Evolutionary conservation across 2,329 filamentous ascomycete species (phyloP).

Genomic region (Furcasterigmium sp.): DNA sequence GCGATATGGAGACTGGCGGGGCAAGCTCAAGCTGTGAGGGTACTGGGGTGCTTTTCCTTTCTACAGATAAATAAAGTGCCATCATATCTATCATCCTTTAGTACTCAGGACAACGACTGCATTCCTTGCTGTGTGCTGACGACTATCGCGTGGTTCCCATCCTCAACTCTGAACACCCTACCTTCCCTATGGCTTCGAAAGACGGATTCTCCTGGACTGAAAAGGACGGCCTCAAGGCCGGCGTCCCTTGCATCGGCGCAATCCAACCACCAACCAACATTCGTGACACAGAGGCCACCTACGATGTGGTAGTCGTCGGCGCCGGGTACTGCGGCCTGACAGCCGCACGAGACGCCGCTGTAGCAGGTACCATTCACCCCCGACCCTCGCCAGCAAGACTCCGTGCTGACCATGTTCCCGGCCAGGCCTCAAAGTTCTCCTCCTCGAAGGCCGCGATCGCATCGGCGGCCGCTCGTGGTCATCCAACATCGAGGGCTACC

Average conservation of each 20-base stretch:
- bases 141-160: not conserved
- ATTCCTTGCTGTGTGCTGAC: too few relatives aligned
- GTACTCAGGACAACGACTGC: too few relatives aligned
- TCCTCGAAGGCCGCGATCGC: constrained; percentile 41
- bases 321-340: constrained; percentile 24
- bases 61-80: too few relatives aligned
- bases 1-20: too few relatives aligned
- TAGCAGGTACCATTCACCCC: constrained; percentile 17
- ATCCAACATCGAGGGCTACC: constrained; percentile 34
- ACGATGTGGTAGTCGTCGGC: constrained; percentile 23
- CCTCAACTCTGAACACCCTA: not conserved
- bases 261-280: constrained; percentile 20
- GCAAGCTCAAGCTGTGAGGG: too few relatives aligned
- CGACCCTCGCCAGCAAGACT: not conserved
- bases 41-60: too few relatives aligned
- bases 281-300: constrained; percentile 7
- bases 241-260: constrained; percentile 22
- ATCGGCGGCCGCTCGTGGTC: constrained; percentile 43
- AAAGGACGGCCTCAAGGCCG: constrained; percentile 19
- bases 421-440: constrained; percentile 29
- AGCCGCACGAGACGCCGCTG: constrained; percentile 18
- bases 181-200: constrained; percentile 17
- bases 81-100: too few relatives aligned
- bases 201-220: constrained; percentile 25
- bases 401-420: constrained; percentile 1